Base-by-base conservation (phyloP, 345 rosid genomes). In the Cardamine resedifolia region DNA sequence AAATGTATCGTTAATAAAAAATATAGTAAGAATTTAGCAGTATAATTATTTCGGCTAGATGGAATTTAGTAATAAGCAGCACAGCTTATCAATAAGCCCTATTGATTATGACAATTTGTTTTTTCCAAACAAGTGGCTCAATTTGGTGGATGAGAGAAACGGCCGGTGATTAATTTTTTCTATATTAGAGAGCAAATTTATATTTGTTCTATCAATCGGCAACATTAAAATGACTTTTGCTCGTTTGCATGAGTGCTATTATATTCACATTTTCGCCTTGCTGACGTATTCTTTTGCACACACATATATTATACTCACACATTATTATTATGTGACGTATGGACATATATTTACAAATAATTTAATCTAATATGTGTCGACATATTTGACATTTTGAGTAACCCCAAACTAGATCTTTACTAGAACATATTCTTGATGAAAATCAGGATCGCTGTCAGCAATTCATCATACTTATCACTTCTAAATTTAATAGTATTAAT, bases 21-120 rank as follows among this genome's bases (percentile, higher is more conserved):
- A n/a, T n/a, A n/a, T n/a, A n/a, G n/a, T n/a, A n/a, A n/a, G n/a
- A n/a, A n/a, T n/a, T n/a, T n/a, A n/a, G n/a, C n/a, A n/a, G n/a
- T n/a, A n/a, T n/a, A n/a, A n/a, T n/a, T n/a, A 58, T 64, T 56
- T 58, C 39, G 36, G 53, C 26, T 66, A 21, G 44, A 47, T 39
- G 47, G n/a, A 53, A 43, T 68, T 39, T 60, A 11, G 41, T 73
- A 74, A 74, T 75, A 75, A 68, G 58, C 69, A 68, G 56, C 39
- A 68, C 74, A 68, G n/a, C 78, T 55, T 75, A 75, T 68, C 50
- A 69, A 75, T 75, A 75, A 68, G 78, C 49, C 36, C 68, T 51
- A 41, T 12, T 60, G 56, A 60, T 33, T 67, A 75, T 75, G 72
- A 60, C 73, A 21, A 21, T 67, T 50, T n/a, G 26, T n/a, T 4